These are phyloP conservation scores for Colletotrichum costaricense DNA, from an alignment of 2,329 filamentous ascomycete species.

Conservation along the genomic window DNA sequence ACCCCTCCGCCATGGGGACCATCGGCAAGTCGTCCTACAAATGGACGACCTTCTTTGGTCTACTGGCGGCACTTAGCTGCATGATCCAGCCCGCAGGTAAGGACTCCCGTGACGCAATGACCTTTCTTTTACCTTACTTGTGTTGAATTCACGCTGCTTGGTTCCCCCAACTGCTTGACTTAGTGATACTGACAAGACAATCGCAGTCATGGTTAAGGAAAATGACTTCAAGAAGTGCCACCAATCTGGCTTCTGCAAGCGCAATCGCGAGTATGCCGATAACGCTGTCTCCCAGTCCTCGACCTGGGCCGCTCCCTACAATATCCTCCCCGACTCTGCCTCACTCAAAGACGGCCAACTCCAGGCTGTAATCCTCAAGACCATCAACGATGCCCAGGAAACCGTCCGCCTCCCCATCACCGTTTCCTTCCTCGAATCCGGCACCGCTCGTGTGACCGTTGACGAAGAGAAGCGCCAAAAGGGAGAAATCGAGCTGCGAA, in stretches of 20 bases:
- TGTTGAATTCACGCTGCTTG: neutral
- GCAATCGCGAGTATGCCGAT: slow-evolving; percentile 92
- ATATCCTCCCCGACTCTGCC: slow-evolving; percentile 77
- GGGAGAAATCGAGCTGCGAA: slow-evolving; percentile 87
- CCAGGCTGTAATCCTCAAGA: slow-evolving; percentile 85
- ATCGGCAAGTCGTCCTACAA: slow-evolving; percentile 62
- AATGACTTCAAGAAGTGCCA: slow-evolving; percentile 97
- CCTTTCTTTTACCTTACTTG: neutral
- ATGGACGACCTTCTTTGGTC: slow-evolving; percentile 74
- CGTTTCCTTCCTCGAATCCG: slow-evolving; percentile 89
- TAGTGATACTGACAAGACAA: neutral
- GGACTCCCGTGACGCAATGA: slow-evolving; percentile 40
- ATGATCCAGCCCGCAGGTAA: slow-evolving; percentile 74
- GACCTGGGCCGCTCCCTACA: slow-evolving; percentile 84
- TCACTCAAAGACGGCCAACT: slow-evolving; percentile 84
- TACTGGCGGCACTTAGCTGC: slow-evolving; percentile 69
- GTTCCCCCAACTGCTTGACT: neutral
- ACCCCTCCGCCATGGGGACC: slow-evolving; percentile 59
- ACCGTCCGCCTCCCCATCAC: slow-evolving; percentile 84
- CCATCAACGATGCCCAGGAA: slow-evolving; percentile 71
- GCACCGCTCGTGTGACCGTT: slow-evolving; percentile 85
- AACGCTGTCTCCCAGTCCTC: slow-evolving; percentile 72
- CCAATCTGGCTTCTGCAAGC: slow-evolving; percentile 96
- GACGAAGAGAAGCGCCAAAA: slow-evolving; percentile 93
- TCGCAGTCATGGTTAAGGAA: slow-evolving; percentile 85